These are phyloP conservation scores for Calycina herbarum DNA, from an alignment of 2,329 filamentous ascomycete species.

Conservation along the genomic window DNA sequence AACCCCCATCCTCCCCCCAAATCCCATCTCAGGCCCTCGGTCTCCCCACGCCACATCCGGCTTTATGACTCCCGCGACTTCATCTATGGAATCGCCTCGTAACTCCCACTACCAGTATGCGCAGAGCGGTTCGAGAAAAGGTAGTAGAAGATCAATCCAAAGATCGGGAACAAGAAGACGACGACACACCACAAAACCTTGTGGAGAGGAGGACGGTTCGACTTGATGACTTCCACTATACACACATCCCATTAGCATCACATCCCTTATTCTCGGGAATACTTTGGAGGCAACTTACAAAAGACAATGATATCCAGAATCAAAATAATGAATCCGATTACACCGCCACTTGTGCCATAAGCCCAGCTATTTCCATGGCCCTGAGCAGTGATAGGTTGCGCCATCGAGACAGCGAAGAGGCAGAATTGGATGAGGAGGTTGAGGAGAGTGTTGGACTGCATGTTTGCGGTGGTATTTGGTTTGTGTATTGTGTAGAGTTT, in stretches of 20 bases:
- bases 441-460: slow-evolving; percentile 29
- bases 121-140: slow-evolving; percentile 61
- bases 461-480: neutral
- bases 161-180: slow-evolving; percentile 64
- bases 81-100: slow-evolving; percentile 45
- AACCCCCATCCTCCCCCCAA: neutral
- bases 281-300: slow-evolving; percentile 47
- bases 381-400: slow-evolving; percentile 41
- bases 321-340: slow-evolving; percentile 61
- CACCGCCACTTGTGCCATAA: slow-evolving; percentile 61
- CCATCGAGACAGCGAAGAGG: slow-evolving; percentile 50
- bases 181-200: slow-evolving; percentile 64
- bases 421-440: slow-evolving; percentile 53
- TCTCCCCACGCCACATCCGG: neutral
- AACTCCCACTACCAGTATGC: slow-evolving; percentile 54
- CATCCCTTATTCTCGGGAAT: neutral
- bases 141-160: slow-evolving; percentile 63
- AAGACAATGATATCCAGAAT: slow-evolving; percentile 63
- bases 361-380: slow-evolving; percentile 50
- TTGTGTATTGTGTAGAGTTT: neutral
- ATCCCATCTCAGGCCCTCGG: neutral
- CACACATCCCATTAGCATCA: neutral
- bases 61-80: neutral
- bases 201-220: slow-evolving; percentile 55
- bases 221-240: slow-evolving; percentile 64